Evolutionary conservation across 1,139 yeast species (phyloP).

Genomic region (Scheffersomyces cryptocercus): DNA sequence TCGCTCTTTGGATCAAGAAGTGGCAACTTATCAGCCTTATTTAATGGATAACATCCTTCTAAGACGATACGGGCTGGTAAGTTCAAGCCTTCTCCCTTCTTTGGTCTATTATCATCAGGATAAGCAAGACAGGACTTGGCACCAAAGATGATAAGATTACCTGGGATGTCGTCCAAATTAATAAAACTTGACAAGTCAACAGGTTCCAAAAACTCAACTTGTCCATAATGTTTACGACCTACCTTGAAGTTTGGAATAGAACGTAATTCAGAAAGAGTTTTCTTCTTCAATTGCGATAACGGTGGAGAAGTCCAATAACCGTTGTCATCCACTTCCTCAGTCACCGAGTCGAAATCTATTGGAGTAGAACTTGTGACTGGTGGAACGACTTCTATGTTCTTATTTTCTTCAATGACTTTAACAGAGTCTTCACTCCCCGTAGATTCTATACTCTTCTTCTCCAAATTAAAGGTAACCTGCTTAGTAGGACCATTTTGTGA

Average conservation of each 20-base stretch:
- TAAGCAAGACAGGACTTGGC: slow-evolving; percentile 67
- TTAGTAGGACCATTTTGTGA: slow-evolving; percentile 16
- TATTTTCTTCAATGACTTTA: neutral
- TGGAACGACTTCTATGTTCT: neutral
- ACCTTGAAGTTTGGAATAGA: slow-evolving; percentile 66
- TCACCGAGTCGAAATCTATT: neutral
- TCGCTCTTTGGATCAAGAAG: slow-evolving; percentile 80
- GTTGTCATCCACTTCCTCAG: slow-evolving; percentile 49
- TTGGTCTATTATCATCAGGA: slow-evolving; percentile 71
- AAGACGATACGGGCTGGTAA: slow-evolving; percentile 71
- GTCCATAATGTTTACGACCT: slow-evolving; percentile 81
- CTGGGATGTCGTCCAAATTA: slow-evolving; percentile 61
- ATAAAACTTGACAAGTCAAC: slow-evolving; percentile 77
- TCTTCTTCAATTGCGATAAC: slow-evolving; percentile 56
- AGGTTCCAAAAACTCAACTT: slow-evolving; percentile 72
- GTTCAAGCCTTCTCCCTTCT: slow-evolving; percentile 79
- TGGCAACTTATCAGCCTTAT: slow-evolving; percentile 71
- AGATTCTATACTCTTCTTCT: slow-evolving; percentile 6
- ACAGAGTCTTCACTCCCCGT: neutral
- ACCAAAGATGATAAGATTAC: slow-evolving; percentile 62
- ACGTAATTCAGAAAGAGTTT: slow-evolving; percentile 64
- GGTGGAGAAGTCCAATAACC: slow-evolving; percentile 92
- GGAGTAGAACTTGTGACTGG: neutral
- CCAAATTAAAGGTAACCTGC: slow-evolving; percentile 39
- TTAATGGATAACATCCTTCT: slow-evolving; percentile 75